Conservation (phyloP, 495 filamentous ascomycete species). For the Geopyxis carbonaria region DNA sequence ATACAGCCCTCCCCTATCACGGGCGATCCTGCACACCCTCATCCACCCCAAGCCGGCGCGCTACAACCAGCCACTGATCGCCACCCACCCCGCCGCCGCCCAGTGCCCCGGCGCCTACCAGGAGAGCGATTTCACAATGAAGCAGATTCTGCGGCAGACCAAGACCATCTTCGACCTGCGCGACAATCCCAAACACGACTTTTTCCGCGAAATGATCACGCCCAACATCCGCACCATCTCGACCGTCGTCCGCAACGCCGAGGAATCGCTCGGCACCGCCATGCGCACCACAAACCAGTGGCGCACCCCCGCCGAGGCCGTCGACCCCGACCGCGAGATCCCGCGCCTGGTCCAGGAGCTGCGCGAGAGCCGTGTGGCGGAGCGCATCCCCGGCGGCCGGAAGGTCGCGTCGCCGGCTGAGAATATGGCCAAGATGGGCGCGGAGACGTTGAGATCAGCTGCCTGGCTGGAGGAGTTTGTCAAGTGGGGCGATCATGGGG, state of each 20-base stretch:
- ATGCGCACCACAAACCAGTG: slow-evolving; percentile 19
- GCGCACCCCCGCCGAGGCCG: slow-evolving; percentile 19
- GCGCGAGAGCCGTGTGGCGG: slow-evolving; percentile 13
- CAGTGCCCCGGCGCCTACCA: slow-evolving; percentile 13
- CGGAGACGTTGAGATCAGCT: too few species aligned
- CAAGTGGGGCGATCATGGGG: too few species aligned
- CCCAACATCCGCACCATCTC: slow-evolving; percentile 19
- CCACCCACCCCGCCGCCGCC: slow-evolving; percentile 14
- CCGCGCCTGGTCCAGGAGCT: slow-evolving; percentile 19
- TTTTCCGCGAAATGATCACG: slow-evolving; percentile 19
- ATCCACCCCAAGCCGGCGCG: slow-evolving; percentile 15
- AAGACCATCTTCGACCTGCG: slow-evolving; percentile 18
- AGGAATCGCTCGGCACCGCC: slow-evolving; percentile 15
- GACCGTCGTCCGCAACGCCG: slow-evolving; percentile 17
- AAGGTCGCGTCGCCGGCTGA: too few species aligned
- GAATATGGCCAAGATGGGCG: too few species aligned
- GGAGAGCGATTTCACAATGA: slow-evolving; percentile 18
- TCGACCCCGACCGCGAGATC: slow-evolving; percentile 19
- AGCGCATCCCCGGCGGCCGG: slow-evolving; percentile 19
- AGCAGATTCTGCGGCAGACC: slow-evolving; percentile 16
- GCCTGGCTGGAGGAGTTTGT: too few species aligned
- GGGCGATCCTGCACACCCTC: slow-evolving; percentile 17
- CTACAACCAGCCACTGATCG: slow-evolving; percentile 11
- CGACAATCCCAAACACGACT: slow-evolving; percentile 19
- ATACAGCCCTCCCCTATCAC: slow-evolving; percentile 10